Base-by-base conservation (phyloP, 148 eudicot genomes). In the Chenopodium suecicum region DNA sequence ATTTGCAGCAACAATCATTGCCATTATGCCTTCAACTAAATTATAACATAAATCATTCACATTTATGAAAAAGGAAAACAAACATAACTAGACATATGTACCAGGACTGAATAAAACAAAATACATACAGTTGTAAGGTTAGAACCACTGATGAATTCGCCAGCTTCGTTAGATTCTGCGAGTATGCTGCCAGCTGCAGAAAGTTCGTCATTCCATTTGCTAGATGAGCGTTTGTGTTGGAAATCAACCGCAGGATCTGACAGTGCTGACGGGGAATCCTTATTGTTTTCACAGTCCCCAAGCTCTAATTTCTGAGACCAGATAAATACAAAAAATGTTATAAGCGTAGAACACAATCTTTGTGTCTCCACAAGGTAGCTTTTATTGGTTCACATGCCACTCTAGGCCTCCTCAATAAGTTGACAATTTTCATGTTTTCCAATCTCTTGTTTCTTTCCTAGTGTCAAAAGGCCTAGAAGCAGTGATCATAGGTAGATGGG, bases 141-240 rank as follows among this genome's bases (percentile, higher is more conserved):
- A 70, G 89, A 86, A 78, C 76, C 88, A 87, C 80, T 82, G 64
- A 87, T 75, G 73, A 89, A 84, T 73, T 93, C 93, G 74, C 90
- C 90, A 50, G 83, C 90, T 78, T 93, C 94, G 89, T 88, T 88
- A 86, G 93, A 83, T 86, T 90, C 99, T 29, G 89, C 84, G 71
- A 93, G 80, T 23, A 90, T 82, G 87, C 99, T 90, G 79, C 92
- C 90, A 78, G 82, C 86, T 70, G 88, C 88, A 58, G 95, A 94
- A 70, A 90, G 80, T 78, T 88, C 91, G 84, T 89, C 93, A 83
- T 88, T 90, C 89, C 89, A 89, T 81, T 82, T 89, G 89, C 93
- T 89, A 68, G 89, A 88, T 67, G 92, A 89, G 88, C 91, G 90
- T 86, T 44, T 84, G 81, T 88, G 93, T 44, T 83, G 87, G 66